These are phyloP conservation scores for Umbelopsis vinacea DNA, from an alignment of 192 early-diverging fungal genomes.

Conservation along the genomic window DNA sequence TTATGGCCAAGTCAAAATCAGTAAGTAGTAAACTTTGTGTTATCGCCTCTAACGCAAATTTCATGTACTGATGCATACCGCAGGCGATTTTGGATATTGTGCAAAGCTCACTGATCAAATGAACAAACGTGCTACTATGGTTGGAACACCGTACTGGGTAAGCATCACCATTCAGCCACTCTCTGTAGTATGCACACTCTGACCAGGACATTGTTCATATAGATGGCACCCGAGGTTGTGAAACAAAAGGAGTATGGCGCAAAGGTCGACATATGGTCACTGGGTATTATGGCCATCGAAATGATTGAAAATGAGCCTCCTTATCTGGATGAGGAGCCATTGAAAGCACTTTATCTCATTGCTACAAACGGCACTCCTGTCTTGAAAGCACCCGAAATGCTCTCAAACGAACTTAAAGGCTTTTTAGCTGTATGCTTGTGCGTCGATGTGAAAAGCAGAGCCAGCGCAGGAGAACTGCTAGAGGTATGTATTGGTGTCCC, in stretches of 20 bases:
- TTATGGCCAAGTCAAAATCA: conserved; percentile 75
- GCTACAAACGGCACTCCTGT: conserved; percentile 95
- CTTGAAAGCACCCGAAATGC: conserved; percentile 68
- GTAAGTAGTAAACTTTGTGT: conserved; percentile 36
- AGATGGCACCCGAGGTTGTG: conserved; percentile 97
- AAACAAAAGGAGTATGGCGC: conserved; percentile 90
- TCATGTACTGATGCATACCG: background rate
- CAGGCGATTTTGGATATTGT: conserved; percentile 89
- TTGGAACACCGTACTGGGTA: conserved; percentile 88
- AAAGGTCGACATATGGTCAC: conserved; percentile 96
- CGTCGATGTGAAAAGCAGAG: conserved; percentile 79
- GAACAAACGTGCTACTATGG: conserved; percentile 84
- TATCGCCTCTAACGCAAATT: background rate
- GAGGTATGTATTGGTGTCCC: conserved; percentile 45
- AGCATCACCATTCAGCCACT: background rate
- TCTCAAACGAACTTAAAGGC: conserved; percentile 53
- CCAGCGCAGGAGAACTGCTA: conserved; percentile 76
- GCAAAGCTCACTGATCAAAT: conserved; percentile 75
- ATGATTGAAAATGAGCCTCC: conserved; percentile 98
- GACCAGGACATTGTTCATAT: background rate
- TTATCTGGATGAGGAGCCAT: conserved; percentile 94
- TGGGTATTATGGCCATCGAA: conserved; percentile 98
- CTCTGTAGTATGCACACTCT: conserved; percentile 53
- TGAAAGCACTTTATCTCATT: conserved; percentile 90
- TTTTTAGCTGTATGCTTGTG: conserved; percentile 64